Evolutionary conservation across 2,329 filamentous ascomycete genomes (phyloP).

Genomic region (Rosellinia necatrix): DNA sequence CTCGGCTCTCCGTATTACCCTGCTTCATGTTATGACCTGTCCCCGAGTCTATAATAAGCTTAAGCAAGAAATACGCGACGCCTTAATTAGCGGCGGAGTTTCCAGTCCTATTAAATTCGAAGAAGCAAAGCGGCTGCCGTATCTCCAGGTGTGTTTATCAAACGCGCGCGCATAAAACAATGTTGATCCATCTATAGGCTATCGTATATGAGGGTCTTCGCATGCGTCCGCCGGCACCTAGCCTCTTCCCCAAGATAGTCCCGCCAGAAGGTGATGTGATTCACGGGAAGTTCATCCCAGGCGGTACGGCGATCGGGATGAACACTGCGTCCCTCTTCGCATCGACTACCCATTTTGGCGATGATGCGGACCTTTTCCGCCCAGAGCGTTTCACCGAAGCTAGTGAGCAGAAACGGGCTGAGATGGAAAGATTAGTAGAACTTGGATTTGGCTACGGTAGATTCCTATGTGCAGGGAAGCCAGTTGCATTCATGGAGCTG

Average conservation of each 20-base stretch:
- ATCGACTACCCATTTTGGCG: constrained; percentile 20
- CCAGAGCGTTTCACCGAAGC: constrained; percentile 26
- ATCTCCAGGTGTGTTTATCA: constrained; percentile 32
- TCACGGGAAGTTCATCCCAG: constrained; percentile 22
- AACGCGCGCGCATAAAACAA: not conserved
- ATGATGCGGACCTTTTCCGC: constrained; percentile 24
- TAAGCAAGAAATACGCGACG: constrained; percentile 17
- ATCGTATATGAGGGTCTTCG: constrained; percentile 46
- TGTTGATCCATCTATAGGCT: constrained; percentile 31
- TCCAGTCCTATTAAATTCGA: constrained; percentile 11
- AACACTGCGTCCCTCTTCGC: constrained; percentile 13
- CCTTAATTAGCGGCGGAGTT: not conserved
- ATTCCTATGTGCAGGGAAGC: constrained; percentile 15
- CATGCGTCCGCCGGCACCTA: constrained; percentile 39
- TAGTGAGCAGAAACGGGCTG: not conserved
- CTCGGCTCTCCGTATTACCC: constrained; percentile 1
- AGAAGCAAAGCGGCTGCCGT: constrained; percentile 36
- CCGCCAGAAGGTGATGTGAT: constrained; percentile 33
- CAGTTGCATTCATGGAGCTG: constrained; percentile 19
- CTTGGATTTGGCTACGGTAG: constrained; percentile 24
- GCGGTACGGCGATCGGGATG: constrained; percentile 20
- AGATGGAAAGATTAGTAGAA: constrained; percentile 23
- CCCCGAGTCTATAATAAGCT: constrained; percentile 18
- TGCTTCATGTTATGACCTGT: constrained; percentile 20
- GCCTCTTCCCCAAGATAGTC: constrained; percentile 31